phyloP scores from a whole-genome alignment of 768 basidiomycete species.

The Omphalotus guepiniiformis region DNA sequence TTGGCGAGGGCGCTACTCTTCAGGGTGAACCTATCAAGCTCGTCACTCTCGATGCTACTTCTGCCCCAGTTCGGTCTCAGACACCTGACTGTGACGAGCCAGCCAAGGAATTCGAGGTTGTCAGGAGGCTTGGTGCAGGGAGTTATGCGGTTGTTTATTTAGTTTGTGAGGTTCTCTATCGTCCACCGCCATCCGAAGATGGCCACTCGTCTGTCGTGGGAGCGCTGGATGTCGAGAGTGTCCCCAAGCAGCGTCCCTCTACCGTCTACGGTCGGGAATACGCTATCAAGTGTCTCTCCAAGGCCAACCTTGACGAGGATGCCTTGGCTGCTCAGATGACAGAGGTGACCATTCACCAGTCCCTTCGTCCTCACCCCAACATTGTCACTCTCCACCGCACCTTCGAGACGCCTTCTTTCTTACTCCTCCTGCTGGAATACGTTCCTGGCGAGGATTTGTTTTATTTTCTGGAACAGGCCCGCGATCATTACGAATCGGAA shows the following conservation, averaged over 20 bases:
- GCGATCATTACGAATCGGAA: slow-evolving; percentile 71
- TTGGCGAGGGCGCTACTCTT: slow-evolving; percentile 62
- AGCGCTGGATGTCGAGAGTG: slow-evolving; percentile 48
- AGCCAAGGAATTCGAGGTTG: slow-evolving; percentile 75
- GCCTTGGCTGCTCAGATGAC: slow-evolving; percentile 85
- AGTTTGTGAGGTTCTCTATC: slow-evolving; percentile 66
- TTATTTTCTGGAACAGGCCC: slow-evolving; percentile 96
- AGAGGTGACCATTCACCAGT: slow-evolving; percentile 95
- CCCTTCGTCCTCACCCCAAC: slow-evolving; percentile 83
- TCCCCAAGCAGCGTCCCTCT: slow-evolving; percentile 25
- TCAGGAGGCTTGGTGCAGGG: slow-evolving; percentile 81
- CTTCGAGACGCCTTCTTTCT: slow-evolving; percentile 85
- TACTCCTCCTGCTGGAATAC: slow-evolving; percentile 91
- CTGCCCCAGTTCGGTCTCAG: slow-evolving; percentile 23
- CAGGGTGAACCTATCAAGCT: slow-evolving; percentile 65
- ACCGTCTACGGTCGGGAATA: slow-evolving; percentile 72
- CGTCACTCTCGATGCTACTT: slow-evolving; percentile 42
- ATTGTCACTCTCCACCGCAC: slow-evolving; percentile 95
- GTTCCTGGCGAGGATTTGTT: slow-evolving; percentile 97
- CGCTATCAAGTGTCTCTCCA: slow-evolving; percentile 96
- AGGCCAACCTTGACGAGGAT: slow-evolving; percentile 87
- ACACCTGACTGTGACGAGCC: slow-evolving; percentile 37
- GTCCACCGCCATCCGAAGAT: slow-evolving; percentile 46
- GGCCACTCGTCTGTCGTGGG: slow-evolving; percentile 56
- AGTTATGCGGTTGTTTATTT: slow-evolving; percentile 94